A percentile compares a stretch with the other conserved stretches of the same genome.
Conservation (phyloP, 345 rosid genomes). For the Pseudoturritis turrita region DNA sequence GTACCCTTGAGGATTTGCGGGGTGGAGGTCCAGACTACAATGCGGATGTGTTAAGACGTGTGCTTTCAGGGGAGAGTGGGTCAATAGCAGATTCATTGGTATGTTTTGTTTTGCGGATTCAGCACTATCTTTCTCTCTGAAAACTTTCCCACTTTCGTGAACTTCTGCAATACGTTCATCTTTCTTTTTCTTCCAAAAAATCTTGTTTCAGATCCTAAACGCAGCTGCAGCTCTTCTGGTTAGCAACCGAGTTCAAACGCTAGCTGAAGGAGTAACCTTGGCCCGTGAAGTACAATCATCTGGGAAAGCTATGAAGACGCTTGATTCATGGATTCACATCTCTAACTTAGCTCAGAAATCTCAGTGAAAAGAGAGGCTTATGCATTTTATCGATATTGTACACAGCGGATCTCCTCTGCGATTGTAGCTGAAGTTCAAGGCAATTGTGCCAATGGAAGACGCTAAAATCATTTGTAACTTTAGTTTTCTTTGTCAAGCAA, state of each 20-base stretch:
- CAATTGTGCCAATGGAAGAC: background rate
- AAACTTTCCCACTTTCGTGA: background rate
- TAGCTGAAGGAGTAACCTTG: constrained; percentile 64
- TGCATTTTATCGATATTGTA: background rate
- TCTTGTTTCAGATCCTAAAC: constrained; percentile 59
- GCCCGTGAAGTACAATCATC: constrained; percentile 76
- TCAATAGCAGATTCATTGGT: constrained; percentile 83
- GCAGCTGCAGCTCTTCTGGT: constrained; percentile 93
- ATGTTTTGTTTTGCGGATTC: constrained; percentile 24
- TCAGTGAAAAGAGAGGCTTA: constrained; percentile 15
- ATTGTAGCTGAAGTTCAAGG: background rate
- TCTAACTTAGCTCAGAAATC: constrained; percentile 38
- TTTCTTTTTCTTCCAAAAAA: background rate
- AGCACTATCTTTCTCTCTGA: background rate
- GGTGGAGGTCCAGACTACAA: constrained; percentile 85
- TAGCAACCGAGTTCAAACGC: constrained; percentile 45
- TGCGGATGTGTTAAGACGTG: constrained; percentile 56
- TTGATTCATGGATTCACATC: constrained; percentile 56
- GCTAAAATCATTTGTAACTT: constrained; percentile 2
- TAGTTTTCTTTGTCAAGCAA: constrained; percentile 12
- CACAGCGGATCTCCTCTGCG: background rate
- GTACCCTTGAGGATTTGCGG: constrained; percentile 62
- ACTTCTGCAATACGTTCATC: background rate
- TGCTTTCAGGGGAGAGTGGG: constrained; percentile 76
- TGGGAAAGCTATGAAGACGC: constrained; percentile 71